Conservation (phyloP, 768 basidiomycete species). For the Leucocoprinus leucothites region DNA sequence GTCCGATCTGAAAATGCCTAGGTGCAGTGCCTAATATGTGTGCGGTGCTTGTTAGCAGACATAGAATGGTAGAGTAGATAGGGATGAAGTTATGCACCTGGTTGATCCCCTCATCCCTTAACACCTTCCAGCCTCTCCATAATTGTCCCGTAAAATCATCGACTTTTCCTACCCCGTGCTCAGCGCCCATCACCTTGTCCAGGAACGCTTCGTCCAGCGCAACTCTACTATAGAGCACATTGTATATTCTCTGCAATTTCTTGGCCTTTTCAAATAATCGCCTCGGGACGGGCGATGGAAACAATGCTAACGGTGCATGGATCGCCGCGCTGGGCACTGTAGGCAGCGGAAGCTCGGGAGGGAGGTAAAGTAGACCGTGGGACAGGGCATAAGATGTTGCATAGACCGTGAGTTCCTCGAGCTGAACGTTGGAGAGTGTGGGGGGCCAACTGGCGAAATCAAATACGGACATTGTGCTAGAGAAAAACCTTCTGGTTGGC, state of each 20-base stretch:
- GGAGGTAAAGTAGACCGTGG: slow-evolving; percentile 82
- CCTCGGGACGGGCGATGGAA: slow-evolving; percentile 86
- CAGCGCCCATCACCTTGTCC: slow-evolving; percentile 80
- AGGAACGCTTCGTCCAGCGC: slow-evolving; percentile 79
- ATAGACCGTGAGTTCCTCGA: slow-evolving; percentile 54
- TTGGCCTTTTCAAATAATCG: slow-evolving; percentile 62
- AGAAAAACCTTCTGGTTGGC: not conserved
- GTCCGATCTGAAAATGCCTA: slow-evolving; percentile 93
- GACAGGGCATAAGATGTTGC: slow-evolving; percentile 85
- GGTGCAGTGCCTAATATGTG: slow-evolving; percentile 69
- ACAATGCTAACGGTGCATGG: slow-evolving; percentile 86
- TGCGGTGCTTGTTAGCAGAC: not conserved
- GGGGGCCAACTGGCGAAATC: slow-evolving; percentile 76
- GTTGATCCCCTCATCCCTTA: slow-evolving; percentile 59
- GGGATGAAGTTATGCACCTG: slow-evolving; percentile 31
- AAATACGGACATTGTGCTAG: slow-evolving; percentile 26
- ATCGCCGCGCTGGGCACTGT: slow-evolving; percentile 66
- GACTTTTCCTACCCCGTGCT: slow-evolving; percentile 71
- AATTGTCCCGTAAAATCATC: slow-evolving; percentile 85
- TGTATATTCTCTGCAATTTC: slow-evolving; percentile 73
- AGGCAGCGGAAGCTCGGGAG: slow-evolving; percentile 46
- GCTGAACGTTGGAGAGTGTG: slow-evolving; percentile 50
- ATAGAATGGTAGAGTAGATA: not conserved
- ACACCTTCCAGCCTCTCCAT: slow-evolving; percentile 81
- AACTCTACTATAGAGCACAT: slow-evolving; percentile 80